phyloP scores from a whole-genome alignment of 345 rosid genomes.

The Erodium maritimum region DNA sequence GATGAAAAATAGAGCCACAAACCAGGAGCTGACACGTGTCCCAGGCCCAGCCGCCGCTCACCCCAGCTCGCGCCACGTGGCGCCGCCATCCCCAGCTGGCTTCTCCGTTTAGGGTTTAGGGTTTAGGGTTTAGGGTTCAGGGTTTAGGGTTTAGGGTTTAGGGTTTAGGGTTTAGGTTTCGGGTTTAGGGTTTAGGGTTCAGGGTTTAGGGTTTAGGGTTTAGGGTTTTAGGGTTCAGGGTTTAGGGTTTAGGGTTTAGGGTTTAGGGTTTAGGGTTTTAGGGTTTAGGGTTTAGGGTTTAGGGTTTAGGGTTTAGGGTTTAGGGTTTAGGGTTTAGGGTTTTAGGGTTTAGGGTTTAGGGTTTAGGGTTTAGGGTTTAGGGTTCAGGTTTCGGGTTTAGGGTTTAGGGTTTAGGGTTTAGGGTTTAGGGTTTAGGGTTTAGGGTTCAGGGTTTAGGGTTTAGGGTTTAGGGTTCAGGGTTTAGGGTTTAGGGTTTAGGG shows the following conservation, averaged over 20 bases:
- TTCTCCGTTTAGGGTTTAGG: conserved; percentile 7
- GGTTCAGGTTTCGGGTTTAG: neutral
- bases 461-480: conserved; percentile 6
- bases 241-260: neutral
- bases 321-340: conserved; percentile 3
- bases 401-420: conserved; percentile 5
- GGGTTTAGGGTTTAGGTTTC: neutral
- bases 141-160: neutral
- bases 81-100: too few species aligned
- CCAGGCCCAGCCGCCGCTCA: too few species aligned
- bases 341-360: neutral
- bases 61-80: too few species aligned
- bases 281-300: neutral
- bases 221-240: neutral
- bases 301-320: conserved; percentile 1
- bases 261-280: neutral
- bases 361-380: neutral
- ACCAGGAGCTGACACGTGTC: too few species aligned
- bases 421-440: conserved; percentile 9
- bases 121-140: conserved; percentile 8
- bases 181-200: neutral
- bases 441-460: conserved; percentile 2
- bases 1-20: too few species aligned
- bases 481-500: conserved; percentile 7
- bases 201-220: neutral